Evolutionary conservation across 108 stramenopile species (phyloP).

Genomic region (Pelagomonas calceolata): DNA sequence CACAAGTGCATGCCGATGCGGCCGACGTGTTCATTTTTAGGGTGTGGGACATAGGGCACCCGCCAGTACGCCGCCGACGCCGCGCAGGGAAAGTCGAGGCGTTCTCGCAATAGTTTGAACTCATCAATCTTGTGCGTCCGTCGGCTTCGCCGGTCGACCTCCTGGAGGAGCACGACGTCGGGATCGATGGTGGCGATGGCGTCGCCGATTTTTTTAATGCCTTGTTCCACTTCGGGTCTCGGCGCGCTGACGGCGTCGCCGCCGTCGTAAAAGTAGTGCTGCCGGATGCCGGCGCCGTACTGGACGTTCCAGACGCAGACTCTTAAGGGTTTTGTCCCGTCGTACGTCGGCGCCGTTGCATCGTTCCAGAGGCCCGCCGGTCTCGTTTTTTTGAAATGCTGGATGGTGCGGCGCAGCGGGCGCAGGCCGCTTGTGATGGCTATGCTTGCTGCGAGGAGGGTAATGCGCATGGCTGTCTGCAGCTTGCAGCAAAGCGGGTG

Average conservation of each 20-base stretch:
- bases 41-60: neutral
- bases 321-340: too few species aligned
- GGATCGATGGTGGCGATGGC: neutral
- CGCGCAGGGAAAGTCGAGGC: too few species aligned
- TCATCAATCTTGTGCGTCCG: neutral
- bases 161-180: neutral
- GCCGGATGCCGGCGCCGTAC: neutral
- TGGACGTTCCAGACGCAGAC: neutral
- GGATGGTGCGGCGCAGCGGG: too few species aligned
- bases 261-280: neutral
- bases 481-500: too few species aligned
- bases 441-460: too few species aligned
- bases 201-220: neutral
- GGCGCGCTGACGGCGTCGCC: neutral
- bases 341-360: too few species aligned
- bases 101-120: neutral
- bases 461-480: too few species aligned
- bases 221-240: neutral
- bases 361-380: too few species aligned
- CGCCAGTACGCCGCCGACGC: neutral
- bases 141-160: neutral
- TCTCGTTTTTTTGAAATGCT: too few species aligned
- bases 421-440: too few species aligned
- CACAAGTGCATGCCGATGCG: neutral
- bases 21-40: neutral